Conservation (phyloP, 2,329 filamentous ascomycete species). For the Claviceps pusilla region DNA sequence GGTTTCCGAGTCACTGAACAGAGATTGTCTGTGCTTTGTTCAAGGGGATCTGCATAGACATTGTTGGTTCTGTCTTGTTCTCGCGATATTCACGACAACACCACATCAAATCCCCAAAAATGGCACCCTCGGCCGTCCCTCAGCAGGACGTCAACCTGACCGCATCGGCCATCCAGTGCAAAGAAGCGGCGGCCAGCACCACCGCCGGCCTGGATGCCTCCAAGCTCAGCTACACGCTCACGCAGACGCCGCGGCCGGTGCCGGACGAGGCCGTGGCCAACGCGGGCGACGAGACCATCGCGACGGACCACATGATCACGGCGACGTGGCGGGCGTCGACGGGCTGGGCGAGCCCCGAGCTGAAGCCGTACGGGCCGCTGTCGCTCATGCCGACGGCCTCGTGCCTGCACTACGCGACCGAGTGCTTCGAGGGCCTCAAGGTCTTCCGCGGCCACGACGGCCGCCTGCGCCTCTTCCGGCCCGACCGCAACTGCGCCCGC, state of each 20-base stretch:
- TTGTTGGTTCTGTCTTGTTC: no score
- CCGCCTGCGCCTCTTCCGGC: slow-evolving; percentile 63
- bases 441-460: slow-evolving; percentile 67
- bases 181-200: slow-evolving; percentile 32
- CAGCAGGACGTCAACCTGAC: slow-evolving; percentile 36
- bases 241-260: slow-evolving; percentile 34
- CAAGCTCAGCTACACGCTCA: slow-evolving; percentile 40
- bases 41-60: no score
- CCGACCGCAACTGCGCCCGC: slow-evolving; percentile 54
- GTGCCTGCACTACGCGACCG: slow-evolving; percentile 75
- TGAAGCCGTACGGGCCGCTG: slow-evolving; percentile 65
- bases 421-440: slow-evolving; percentile 80
- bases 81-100: neutral
- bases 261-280: slow-evolving; percentile 34
- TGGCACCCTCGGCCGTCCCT: slow-evolving; percentile 33
- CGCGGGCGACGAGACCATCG: slow-evolving; percentile 36
- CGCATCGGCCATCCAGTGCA: slow-evolving; percentile 35
- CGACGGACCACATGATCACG: slow-evolving; percentile 82
- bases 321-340: slow-evolving; percentile 46
- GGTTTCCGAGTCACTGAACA: no score
- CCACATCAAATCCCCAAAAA: slow-evolving; percentile 10
- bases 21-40: no score
- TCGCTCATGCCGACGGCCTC: slow-evolving; percentile 67
- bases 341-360: slow-evolving; percentile 61
- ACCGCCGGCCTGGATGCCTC: slow-evolving; percentile 46